phyloP scores from a whole-genome alignment of 2,329 filamentous ascomycete species.

The Coniochaeta ligniaria region DNA sequence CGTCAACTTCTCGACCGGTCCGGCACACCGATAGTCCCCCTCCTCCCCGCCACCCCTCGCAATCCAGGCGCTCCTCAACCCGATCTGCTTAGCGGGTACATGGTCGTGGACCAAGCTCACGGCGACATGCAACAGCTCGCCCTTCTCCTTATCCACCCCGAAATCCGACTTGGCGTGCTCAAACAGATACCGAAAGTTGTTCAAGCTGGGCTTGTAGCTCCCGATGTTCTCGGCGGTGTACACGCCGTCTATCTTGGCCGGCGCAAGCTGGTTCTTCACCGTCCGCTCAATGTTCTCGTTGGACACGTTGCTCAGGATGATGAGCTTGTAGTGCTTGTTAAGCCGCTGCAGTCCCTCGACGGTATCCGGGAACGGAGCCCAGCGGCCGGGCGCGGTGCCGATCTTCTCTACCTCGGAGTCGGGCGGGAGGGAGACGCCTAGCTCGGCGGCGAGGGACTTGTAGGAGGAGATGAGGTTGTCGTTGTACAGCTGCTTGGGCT shows the following conservation, averaged over 20 bases:
- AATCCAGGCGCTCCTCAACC: constrained; percentile 60
- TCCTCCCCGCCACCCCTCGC: constrained; percentile 36
- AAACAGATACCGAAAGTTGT: constrained; percentile 62
- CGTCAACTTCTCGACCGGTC: constrained; percentile 10
- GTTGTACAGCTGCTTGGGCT: constrained; percentile 53
- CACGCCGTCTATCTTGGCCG: constrained; percentile 50
- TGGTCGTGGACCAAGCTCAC: constrained; percentile 63
- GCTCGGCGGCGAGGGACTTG: constrained; percentile 35
- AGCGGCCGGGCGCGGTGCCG: constrained; percentile 42
- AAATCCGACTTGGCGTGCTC: constrained; percentile 42
- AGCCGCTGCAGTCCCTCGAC: constrained; percentile 43
- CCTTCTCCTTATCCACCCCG: constrained; percentile 38
- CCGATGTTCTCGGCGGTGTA: constrained; percentile 68
- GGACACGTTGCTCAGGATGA: constrained; percentile 56
- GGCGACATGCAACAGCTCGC: constrained; percentile 59
- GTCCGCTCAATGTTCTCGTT: constrained; percentile 27
- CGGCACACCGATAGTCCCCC: constrained; percentile 12
- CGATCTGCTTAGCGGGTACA: constrained; percentile 52
- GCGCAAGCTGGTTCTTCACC: constrained; percentile 30
- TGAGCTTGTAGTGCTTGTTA: constrained; percentile 45
- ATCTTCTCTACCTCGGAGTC: constrained; percentile 35
- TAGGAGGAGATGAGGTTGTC: constrained; percentile 46
- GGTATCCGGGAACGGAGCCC: constrained; percentile 52
- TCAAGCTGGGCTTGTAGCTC: constrained; percentile 58
- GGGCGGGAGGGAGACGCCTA: constrained; percentile 26